Evolutionary conservation across 345 rosid species (phyloP), one percentile per base, ranked within the genome.

Genomic region (Eucalyptus regnans): DNA sequence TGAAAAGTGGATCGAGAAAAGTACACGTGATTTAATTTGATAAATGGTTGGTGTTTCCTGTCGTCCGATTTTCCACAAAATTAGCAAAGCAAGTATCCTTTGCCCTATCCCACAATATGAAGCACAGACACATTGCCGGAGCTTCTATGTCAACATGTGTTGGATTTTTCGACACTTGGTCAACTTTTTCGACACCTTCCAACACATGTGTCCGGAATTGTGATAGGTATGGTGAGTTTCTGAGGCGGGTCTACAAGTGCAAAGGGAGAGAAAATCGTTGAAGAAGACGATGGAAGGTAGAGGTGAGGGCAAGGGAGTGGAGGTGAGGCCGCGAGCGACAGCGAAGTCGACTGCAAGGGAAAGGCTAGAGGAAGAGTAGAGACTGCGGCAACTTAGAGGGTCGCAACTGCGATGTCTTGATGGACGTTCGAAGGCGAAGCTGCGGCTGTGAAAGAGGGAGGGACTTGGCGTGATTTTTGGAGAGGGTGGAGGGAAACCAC

Each of bases 61-160:
- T 15, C 76, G 2, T 14, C 20, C 9, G 76, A 64, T n/a, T 7
- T 64, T n/a, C 33, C 71, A 64, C 5, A 14, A 64, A 29, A 64
- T 29, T 64, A 64, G 31, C 16, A 27, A 60, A 27, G 0, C 8
- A 12, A 60, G 12, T 12, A 60, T 12, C 3, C 37, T 64, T 64
- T 64, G 17, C 17, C 71, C 17, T 13, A 7, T 62, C 7, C 33
- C 22, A 51, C 54, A 51, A 51, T 51, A 51, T 51, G 8, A 51
- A 51, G 22, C 56, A 51, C 0, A 6, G 2, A 1, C 22, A 51
- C 0, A 4, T 17, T 17, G 54, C 4, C 0, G 3, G 54, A 51
- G 8, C 22, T 51, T 51, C 0, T 1, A 0, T 49, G 50, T 49
- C 5, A 51, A 51, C 54, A 17, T 0, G 1, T 51, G 54, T 17